Base-by-base conservation (phyloP, 2,329 filamentous ascomycete genomes). In the Cladophialophora yegresii region DNA sequence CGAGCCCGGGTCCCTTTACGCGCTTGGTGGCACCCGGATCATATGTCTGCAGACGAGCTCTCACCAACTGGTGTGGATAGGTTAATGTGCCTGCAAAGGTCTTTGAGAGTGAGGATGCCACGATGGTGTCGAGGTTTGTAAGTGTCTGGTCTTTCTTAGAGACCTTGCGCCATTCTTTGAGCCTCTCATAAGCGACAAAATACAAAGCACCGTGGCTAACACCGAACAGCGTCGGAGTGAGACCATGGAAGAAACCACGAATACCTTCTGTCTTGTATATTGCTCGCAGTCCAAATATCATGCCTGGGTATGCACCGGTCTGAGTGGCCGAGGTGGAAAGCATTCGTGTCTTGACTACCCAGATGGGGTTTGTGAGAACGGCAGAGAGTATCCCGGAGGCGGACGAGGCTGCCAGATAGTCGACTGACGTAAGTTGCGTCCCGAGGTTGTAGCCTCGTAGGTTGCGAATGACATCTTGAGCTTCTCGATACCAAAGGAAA, bases 321-420 rank as follows among this genome's bases (percentile, higher is more conserved):
- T 87, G 83, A 61, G 85, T 82, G 56, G 86, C 85, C 70, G 95
- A 91, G 3, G 91, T 93, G 32, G 92, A 92, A 26, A 98, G 82
- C 92, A 99, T 98, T 68, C 95, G 89, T 8, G 93, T 98, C 81
- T 98, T 98, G 76, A 99, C 87, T 2, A 99, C 95, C 95, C 95
- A 99, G 72, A 99, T 88, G 2, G 95, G 95, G 75, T 98, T 98
- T 32, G 95, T 98, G 69, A 93, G 83, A 32, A 91, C 79, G 50
- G 93, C 89, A 1, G 92, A 96, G 47, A 91, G 77, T 20, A 89
- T 81, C 32, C 93, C 93, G 71, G 85, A 83, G 43, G 79, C 75
- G 1, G 84, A 90, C 36, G 90, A 93, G 3, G 92, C 87, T 54
- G 89, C 72, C 75, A 97, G 93, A 79, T 93, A 96, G 77, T 96